Evolutionary conservation across 306 rosid genomes (phyloP), one percentile per base, ranked within the genome.

Genomic region (Pyrus betulifolia): DNA sequence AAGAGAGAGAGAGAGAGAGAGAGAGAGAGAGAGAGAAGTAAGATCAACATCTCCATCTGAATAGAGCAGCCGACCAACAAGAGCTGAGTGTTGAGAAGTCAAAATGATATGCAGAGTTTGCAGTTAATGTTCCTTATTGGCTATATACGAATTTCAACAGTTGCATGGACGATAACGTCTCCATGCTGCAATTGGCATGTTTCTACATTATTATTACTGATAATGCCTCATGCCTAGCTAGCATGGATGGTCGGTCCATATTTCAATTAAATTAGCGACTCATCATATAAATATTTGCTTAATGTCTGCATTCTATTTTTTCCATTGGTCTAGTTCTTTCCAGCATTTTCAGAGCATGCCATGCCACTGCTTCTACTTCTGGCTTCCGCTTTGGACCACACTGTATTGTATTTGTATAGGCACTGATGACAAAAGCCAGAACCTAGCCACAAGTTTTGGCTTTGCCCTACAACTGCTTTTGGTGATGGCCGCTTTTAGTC

Each of bases 161-260:
- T 59, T 2, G 12, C 10, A 9, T 73, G 58, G 18, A 42, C 12
- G 42, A 27, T 59, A 69, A 59, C 77, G 15, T 17, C 40, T 73
- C 66, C 67, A 59, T 8, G 40, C 68, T 72, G 68, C 55, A 72
- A 59, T 23, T 59, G 67, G 25, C 76, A 73, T 58, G 68, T 73
- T 73, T 49, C 40, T 72, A 72, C 55, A 58, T 42, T 42, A 42
- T 42, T 42, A 42, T 42, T 9, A 9, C 45, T 42, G 45, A 42
- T 42, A 12, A 9, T 42, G 45, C 45, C 45, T 40, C 12, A 40
- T 40, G 44, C 45, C 45, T 40, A 9, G 45, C 45, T 40, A 40
- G 12, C 11, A 40, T 40, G 11, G 45, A 40, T 9, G 45, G 45
- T 40, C 45, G 45, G 12, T 40, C 3, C 45, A 40, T 40, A 8